Conservation (phyloP, 345 rosid species). For the Camelina laxa region DNA sequence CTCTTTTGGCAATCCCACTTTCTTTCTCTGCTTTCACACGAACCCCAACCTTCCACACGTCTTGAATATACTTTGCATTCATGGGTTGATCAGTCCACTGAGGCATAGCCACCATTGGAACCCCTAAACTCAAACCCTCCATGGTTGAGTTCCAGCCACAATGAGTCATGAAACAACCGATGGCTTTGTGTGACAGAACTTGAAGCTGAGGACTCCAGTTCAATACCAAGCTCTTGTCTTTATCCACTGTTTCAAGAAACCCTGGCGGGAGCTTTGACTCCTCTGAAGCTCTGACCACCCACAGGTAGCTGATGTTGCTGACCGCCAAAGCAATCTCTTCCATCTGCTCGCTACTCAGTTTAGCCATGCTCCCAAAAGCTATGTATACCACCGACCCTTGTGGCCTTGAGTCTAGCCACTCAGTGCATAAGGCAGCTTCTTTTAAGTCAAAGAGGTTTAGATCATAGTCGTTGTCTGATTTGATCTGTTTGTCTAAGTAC, state of each 20-base stretch:
- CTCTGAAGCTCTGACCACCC: conserved; percentile 61
- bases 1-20: conserved; percentile 57
- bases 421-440: conserved; percentile 40
- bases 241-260: conserved; percentile 32
- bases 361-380: conserved; percentile 72
- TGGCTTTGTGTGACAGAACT: conserved; percentile 50
- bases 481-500: conserved; percentile 56
- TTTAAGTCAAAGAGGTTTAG: conserved; percentile 50
- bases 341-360: conserved; percentile 51
- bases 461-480: conserved; percentile 53
- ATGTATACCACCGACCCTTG: conserved; percentile 60
- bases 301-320: conserved; percentile 50
- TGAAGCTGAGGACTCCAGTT: conserved; percentile 65
- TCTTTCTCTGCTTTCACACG: conserved; percentile 52
- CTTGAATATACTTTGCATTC: conserved; percentile 61
- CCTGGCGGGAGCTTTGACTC: conserved; percentile 51
- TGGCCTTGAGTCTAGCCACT: conserved; percentile 59
- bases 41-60: conserved; percentile 67
- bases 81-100: conserved; percentile 61
- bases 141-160: conserved; percentile 74
- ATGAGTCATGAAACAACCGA: conserved; percentile 68
- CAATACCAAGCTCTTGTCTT: conserved; percentile 47
- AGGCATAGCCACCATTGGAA: conserved; percentile 66
- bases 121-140: conserved; percentile 57
- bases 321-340: conserved; percentile 58